These are phyloP conservation scores for Ceratobasidium sp. DNA, from an alignment of 1,284 basidiomycete species.

Conservation along the genomic window DNA sequence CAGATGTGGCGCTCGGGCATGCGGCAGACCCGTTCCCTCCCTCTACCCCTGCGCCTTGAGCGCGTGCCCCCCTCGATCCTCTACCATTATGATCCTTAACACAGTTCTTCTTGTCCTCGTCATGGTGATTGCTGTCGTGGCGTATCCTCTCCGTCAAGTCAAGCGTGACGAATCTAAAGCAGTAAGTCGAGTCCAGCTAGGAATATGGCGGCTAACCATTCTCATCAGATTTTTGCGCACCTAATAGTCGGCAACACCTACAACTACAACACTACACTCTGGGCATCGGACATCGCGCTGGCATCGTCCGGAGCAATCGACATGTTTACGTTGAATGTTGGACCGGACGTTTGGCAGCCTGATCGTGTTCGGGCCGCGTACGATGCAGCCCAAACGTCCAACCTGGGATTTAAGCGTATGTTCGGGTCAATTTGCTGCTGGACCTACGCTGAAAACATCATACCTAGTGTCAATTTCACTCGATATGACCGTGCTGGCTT, in stretches of 20 bases:
- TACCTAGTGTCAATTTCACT: constrained; percentile 28
- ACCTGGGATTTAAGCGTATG: constrained; percentile 55
- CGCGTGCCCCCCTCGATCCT: neutral
- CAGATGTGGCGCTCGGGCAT: no score
- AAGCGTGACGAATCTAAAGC: constrained; percentile 16
- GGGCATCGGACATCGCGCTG: constrained; percentile 56
- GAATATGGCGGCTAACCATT: no score
- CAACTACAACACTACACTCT: constrained; percentile 56
- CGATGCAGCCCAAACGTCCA: constrained; percentile 53
- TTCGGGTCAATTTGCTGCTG: constrained; percentile 53
- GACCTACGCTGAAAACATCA: neutral
- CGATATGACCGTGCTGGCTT: constrained; percentile 48
- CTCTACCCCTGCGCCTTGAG: neutral
- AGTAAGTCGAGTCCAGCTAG: constrained; percentile 11
- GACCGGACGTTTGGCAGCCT: constrained; percentile 57
- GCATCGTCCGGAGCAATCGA: constrained; percentile 60
- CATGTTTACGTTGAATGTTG: constrained; percentile 61
- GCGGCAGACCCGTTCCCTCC: no score
- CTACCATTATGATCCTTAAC: neutral
- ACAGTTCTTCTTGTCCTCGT: neutral
- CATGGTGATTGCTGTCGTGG: neutral
- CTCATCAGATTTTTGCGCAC: constrained; percentile 56
- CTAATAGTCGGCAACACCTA: constrained; percentile 60
- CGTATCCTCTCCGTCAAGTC: neutral
- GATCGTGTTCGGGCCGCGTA: constrained; percentile 57